Base-by-base conservation (phyloP, 495 filamentous ascomycete genomes). In the Bacidia gigantensis region DNA sequence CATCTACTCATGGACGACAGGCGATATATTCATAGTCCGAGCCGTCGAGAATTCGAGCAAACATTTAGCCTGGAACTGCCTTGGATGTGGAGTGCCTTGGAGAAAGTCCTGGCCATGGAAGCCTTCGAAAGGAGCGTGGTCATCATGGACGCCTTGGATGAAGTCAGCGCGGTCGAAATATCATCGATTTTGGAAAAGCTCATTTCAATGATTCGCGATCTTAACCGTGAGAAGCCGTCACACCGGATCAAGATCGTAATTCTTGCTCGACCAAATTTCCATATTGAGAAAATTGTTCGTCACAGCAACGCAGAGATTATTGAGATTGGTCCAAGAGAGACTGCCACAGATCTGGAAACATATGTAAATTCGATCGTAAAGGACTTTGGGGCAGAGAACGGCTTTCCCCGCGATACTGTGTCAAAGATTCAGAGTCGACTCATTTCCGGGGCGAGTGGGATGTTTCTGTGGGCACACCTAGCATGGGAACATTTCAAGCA, bases 401-500 rank as follows among this genome's bases (percentile, higher is more conserved):
- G 11, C 11, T 49, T 49, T 26, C 46, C 46, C 29, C 22, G 29
- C n/a, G 24, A 23, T 26, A 11, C 46, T 26, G 26, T 49, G n/a
- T 49, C 46, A 11, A 29, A 49, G 29, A 49, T 49, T 26, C 46
- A 49, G 24, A 3, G 29, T 29, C 46, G 46, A 49, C 23, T 49
- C 46, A n/a, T 49, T 23, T 17, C n/a, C 11, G 20, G 46, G 23
- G 46, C 46, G n/a, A 29, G 29, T 24, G 46, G 46, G 46, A 49
- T 49, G 46, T 49, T 49, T 17, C 24, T 49, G 17, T 49, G 24
- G 46, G 46, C 46, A 1, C 18, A 49, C 46, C 26, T 49, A 49
- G 46, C 46, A 49, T 49, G 46, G 46, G 46, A 49, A 18, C 18
- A 49, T 18, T 49, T 49, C 46, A 49, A 49, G 18, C 22, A 49